A percentile compares a stretch with the other conserved stretches of the same genome.
Evolutionary conservation across 1,139 yeast genomes (phyloP).

Genomic region (Arxiozyma heterogenica): DNA sequence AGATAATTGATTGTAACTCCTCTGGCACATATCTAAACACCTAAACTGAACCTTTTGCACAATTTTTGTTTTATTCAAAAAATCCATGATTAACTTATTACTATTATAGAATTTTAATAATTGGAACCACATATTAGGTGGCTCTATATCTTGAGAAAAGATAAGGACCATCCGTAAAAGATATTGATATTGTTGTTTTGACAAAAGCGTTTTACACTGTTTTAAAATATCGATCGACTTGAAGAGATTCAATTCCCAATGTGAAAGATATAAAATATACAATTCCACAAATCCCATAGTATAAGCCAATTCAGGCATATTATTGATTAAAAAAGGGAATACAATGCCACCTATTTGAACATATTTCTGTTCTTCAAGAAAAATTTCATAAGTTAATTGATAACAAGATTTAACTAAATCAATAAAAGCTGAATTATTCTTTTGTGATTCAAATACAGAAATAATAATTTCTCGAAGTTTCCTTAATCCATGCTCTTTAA

Average conservation of each 20-base stretch:
- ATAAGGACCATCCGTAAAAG: background rate
- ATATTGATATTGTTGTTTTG: background rate
- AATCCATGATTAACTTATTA: constrained; percentile 4
- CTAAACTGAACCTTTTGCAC: constrained; percentile 7
- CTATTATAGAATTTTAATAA: constrained; percentile 2
- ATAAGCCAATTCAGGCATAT: constrained; percentile 2
- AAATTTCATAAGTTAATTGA: constrained; percentile 9
- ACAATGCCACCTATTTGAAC: constrained; percentile 8
- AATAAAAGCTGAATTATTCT: constrained; percentile 8
- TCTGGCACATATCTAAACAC: constrained; percentile 4
- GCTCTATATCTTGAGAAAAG: background rate
- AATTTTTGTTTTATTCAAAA: constrained; percentile 9
- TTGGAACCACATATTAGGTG: constrained; percentile 11
- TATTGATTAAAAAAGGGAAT: constrained; percentile 9
- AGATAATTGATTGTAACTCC: constrained; percentile 13
- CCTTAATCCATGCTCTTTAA: constrained; percentile 17
- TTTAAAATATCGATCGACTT: background rate
- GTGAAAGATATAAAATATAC: constrained; percentile 8
- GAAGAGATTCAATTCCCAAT: constrained; percentile 7
- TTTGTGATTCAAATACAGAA: constrained; percentile 6
- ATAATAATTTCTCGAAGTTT: constrained; percentile 20
- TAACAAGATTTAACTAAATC: constrained; percentile 11
- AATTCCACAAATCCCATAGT: constrained; percentile 4
- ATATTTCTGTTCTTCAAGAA: constrained; percentile 6
- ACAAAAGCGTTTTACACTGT: background rate